These are phyloP conservation scores for Williopsis jadinii DNA, from an alignment of 1,139 yeast species.

Conservation along the genomic window DNA sequence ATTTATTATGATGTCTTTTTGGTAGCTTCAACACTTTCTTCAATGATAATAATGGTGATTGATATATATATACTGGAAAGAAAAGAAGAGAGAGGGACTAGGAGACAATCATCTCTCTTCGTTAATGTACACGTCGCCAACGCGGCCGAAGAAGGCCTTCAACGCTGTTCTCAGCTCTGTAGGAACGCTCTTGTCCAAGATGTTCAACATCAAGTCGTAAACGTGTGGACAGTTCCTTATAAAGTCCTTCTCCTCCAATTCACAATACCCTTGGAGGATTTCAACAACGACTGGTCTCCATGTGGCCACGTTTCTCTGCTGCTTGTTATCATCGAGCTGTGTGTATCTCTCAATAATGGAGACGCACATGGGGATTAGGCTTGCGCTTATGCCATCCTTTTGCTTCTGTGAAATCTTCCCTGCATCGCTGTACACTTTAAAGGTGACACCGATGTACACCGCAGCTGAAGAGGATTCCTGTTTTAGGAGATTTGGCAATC, in stretches of 20 bases:
- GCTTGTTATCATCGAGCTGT: slow-evolving; percentile 64
- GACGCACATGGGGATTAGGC: slow-evolving; percentile 64
- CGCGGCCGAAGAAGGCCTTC: slow-evolving; percentile 56
- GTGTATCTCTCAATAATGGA: slow-evolving; percentile 65
- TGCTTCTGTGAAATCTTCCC: slow-evolving; percentile 27
- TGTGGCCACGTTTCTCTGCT: slow-evolving; percentile 72
- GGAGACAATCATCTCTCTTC: slow-evolving; percentile 6
- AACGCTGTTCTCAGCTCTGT: slow-evolving; percentile 65
- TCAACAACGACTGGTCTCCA: slow-evolving; percentile 93
- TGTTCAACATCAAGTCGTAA: slow-evolving; percentile 59
- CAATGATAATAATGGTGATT: too few species aligned
- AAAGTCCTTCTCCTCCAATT: slow-evolving; percentile 74
- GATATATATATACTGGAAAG: too few species aligned
- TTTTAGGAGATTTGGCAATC: slow-evolving; percentile 82
- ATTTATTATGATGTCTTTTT: too few species aligned
- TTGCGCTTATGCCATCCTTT: slow-evolving; percentile 29
- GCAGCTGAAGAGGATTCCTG: slow-evolving; percentile 92
- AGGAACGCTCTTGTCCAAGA: slow-evolving; percentile 64
- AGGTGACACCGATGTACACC: slow-evolving; percentile 73
- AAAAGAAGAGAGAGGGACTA: too few species aligned
- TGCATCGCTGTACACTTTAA: slow-evolving; percentile 69
- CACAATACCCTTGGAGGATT: slow-evolving; percentile 73
- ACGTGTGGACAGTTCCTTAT: slow-evolving; percentile 51
- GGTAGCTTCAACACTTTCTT: too few species aligned
- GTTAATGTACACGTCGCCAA: slow-evolving; percentile 52